Conservation (phyloP, 2,329 filamentous ascomycete genomes). For the Xylaria sp. region DNA sequence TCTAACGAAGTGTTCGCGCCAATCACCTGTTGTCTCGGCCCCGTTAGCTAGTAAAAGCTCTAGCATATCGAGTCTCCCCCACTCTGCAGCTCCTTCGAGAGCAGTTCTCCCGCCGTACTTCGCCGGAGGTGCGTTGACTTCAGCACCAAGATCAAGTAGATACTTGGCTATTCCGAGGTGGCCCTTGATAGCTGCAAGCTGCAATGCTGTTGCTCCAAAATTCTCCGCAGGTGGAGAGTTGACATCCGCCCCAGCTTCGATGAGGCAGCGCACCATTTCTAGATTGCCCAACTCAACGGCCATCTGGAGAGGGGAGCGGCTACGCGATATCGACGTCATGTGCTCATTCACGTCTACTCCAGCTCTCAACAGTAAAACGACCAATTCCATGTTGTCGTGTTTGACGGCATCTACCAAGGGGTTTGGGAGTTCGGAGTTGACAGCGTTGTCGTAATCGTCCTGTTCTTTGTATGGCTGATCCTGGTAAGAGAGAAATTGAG, state of each 20-base stretch:
- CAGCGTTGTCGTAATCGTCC: background rate
- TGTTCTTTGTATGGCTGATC: background rate
- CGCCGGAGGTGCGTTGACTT: conserved; percentile 11
- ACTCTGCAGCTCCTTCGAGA: conserved; percentile 18
- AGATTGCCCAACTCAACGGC: conserved; percentile 3
- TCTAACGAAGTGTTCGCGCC: background rate
- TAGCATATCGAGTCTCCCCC: conserved; percentile 21
- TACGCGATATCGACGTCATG: too few species aligned
- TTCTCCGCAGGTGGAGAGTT: background rate
- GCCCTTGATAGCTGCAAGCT: conserved; percentile 9
- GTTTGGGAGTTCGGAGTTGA: background rate
- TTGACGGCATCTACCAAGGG: background rate
- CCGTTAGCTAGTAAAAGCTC: conserved; percentile 1
- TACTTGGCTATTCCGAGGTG: conserved; percentile 14
- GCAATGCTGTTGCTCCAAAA: conserved; percentile 12
- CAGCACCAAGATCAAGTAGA: conserved; percentile 9
- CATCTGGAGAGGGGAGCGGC: background rate
- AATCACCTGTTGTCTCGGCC: background rate
- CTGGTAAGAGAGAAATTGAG: background rate
- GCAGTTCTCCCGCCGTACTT: conserved; percentile 1
- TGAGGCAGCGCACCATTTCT: background rate
- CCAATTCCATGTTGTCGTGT: background rate
- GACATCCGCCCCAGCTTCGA: conserved; percentile 4
- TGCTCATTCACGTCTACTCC: conserved; percentile 1
- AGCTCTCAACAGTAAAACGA: background rate